phyloP scores from a whole-genome alignment of 202 grass and related monocot species.

The Setaria viridis region DNA sequence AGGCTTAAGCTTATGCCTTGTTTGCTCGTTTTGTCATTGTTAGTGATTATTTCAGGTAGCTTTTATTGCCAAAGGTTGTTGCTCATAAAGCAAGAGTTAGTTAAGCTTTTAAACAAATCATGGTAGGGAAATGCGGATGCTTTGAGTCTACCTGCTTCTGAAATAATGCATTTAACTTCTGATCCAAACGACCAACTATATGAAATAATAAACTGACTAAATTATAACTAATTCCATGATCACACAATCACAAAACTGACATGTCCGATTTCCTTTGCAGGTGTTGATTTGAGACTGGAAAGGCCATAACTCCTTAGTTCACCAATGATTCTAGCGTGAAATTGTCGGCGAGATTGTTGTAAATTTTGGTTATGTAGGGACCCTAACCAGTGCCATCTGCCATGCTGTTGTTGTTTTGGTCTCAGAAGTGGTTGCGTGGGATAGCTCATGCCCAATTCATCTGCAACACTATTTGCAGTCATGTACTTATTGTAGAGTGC shows the following conservation, averaged over 20 bases:
- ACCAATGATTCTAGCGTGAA: slow-evolving; percentile 47
- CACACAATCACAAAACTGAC: slow-evolving; percentile 31
- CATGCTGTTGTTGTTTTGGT: slow-evolving; percentile 35
- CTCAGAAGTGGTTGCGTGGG: slow-evolving; percentile 37
- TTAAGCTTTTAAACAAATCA: background rate
- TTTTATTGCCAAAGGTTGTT: slow-evolving; percentile 2
- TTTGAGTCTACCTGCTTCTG: slow-evolving; percentile 8
- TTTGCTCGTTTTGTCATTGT: background rate
- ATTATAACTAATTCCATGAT: background rate
- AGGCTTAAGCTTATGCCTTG: slow-evolving; percentile 2
- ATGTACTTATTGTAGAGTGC: slow-evolving; percentile 60
- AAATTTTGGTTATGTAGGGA: slow-evolving; percentile 64
- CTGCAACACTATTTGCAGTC: slow-evolving; percentile 56
- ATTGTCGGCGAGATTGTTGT: slow-evolving; percentile 48
- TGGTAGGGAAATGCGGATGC: background rate
- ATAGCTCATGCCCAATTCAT: slow-evolving; percentile 42
- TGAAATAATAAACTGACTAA: background rate
- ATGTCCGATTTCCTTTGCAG: slow-evolving; percentile 38
- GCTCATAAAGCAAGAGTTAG: background rate
- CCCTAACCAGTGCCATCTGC: slow-evolving; percentile 46
- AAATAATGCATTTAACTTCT: background rate
- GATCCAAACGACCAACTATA: background rate
- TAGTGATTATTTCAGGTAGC: background rate
- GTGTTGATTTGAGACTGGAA: slow-evolving; percentile 44
- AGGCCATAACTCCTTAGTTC: slow-evolving; percentile 49